Evolutionary conservation across 371 early-diverging fungal genomes (phyloP).

Genomic region (Smittium culicis): DNA sequence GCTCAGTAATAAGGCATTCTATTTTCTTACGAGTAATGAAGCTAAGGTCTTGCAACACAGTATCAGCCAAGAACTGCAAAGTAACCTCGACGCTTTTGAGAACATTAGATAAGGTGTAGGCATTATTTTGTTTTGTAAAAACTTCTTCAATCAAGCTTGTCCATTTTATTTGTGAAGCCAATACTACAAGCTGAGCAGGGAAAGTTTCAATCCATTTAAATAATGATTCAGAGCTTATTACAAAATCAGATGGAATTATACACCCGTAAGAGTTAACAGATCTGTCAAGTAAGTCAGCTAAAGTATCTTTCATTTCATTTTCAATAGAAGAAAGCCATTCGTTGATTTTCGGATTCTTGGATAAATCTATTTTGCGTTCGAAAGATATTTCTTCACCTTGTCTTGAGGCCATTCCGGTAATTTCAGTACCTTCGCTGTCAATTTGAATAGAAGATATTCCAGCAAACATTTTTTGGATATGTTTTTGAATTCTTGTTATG

Average conservation of each 20-base stretch:
- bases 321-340: conserved; percentile 93
- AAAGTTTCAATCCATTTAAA: conserved; percentile 77
- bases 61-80: conserved; percentile 76
- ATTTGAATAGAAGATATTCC: conserved; percentile 78
- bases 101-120: conserved; percentile 29
- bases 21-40: conserved; percentile 81
- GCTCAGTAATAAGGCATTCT: conserved; percentile 94
- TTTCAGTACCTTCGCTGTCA: conserved; percentile 52
- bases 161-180: conserved; percentile 85
- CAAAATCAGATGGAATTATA: conserved; percentile 15
- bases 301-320: conserved; percentile 75
- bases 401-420: conserved; percentile 74
- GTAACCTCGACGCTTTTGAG: conserved; percentile 52
- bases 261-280: conserved; percentile 33
- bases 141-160: conserved; percentile 73
- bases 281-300: conserved; percentile 61
- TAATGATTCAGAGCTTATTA: conserved; percentile 42
- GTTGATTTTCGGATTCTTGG: conserved; percentile 79
- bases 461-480: conserved; percentile 98
- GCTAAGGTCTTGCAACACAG: conserved; percentile 74
- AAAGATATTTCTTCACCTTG: conserved; percentile 86
- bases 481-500: conserved; percentile 85
- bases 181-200: conserved; percentile 86
- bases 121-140: conserved; percentile 23
- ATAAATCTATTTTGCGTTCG: conserved; percentile 61